Percentiles rank a stretch among this genome's conserved stretches.
phyloP scores from a whole-genome alignment of 805 yeast species.

The Nakazawaea laoshanensis region DNA sequence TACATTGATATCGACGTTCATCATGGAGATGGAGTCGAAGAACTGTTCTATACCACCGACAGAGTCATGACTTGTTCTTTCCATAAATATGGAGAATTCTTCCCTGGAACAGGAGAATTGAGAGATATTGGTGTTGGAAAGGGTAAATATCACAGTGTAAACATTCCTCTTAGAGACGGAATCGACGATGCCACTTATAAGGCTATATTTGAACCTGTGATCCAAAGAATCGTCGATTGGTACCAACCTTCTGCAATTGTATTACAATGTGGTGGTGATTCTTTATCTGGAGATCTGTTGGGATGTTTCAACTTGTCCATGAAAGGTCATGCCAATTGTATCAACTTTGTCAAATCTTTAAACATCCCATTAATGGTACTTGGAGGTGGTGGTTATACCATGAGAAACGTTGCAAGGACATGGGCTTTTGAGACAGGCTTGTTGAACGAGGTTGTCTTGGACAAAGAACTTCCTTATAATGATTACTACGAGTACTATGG shows the following conservation, averaged over 20 bases:
- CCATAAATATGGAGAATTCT: constrained; percentile 88
- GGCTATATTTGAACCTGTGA: constrained; percentile 83
- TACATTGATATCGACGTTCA: constrained; percentile 89
- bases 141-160: constrained; percentile 77
- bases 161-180: constrained; percentile 86
- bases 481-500: constrained; percentile 97
- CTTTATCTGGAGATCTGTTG: constrained; percentile 88
- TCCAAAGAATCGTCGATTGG: constrained; percentile 68
- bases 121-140: constrained; percentile 78
- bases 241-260: constrained; percentile 95
- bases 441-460: constrained; percentile 69
- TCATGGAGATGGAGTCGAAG: constrained; percentile 95
- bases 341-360: constrained; percentile 76
- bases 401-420: constrained; percentile 90
- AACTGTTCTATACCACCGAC: constrained; percentile 87
- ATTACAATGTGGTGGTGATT: constrained; percentile 98
- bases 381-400: constrained; percentile 98
- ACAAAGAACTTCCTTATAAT: constrained; percentile 78
- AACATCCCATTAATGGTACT: constrained; percentile 87
- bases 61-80: constrained; percentile 86
- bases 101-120: constrained; percentile 88
- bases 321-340: constrained; percentile 94
- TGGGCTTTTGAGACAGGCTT: constrained; percentile 95
- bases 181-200: constrained; percentile 86
- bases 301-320: constrained; percentile 95